Evolutionary conservation across 352 stramenopile species (phyloP).

Genomic region (Pythium periplocum): DNA sequence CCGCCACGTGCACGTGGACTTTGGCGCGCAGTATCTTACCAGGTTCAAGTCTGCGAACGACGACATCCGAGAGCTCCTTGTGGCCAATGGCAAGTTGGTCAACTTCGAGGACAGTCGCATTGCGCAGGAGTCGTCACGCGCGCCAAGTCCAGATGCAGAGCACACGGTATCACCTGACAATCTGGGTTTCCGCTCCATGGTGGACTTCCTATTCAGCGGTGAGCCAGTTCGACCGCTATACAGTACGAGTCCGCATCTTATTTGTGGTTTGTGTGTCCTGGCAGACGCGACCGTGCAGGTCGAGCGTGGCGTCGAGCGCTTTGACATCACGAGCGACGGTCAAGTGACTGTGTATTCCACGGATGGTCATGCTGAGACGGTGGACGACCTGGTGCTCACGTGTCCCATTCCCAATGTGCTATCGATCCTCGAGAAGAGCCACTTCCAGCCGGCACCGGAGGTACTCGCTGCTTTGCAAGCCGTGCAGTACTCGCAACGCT

Average conservation of each 20-base stretch:
- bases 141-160: constrained; percentile 19
- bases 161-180: constrained; percentile 35
- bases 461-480: constrained; percentile 31
- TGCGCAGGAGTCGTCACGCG: constrained; percentile 35
- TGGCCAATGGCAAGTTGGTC: constrained; percentile 24
- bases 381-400: constrained; percentile 63
- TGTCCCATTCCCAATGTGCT: constrained; percentile 61
- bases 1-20: constrained; percentile 47
- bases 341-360: constrained; percentile 38
- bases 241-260: no score
- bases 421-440: constrained; percentile 47
- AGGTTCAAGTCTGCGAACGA: constrained; percentile 41
- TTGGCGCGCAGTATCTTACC: constrained; percentile 70
- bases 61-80: constrained; percentile 37
- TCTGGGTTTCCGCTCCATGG: constrained; percentile 49
- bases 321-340: constrained; percentile 46
- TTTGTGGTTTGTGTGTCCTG: not conserved
- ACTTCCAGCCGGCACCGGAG: constrained; percentile 20
- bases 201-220: constrained; percentile 49
- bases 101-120: constrained; percentile 47
- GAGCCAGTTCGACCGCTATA: not conserved
- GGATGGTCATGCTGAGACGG: constrained; percentile 41
- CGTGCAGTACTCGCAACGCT: constrained; percentile 64
- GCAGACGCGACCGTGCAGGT: constrained; percentile 35
- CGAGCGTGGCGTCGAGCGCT: constrained; percentile 39